Base-by-base conservation (phyloP, 352 stramenopile species). In the Pythium chondricola region DNA sequence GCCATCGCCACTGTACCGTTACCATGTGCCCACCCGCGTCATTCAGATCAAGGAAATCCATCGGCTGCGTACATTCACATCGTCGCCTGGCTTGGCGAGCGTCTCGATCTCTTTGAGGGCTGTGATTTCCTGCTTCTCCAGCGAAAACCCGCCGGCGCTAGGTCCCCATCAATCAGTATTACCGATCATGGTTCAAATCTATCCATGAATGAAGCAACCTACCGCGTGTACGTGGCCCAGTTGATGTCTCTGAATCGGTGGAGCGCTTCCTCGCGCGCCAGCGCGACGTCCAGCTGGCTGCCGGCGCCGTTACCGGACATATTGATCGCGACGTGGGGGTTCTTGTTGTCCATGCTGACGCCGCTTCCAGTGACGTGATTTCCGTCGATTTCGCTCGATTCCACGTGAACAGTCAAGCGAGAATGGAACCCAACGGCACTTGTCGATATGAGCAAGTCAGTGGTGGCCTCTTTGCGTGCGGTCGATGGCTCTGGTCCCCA, bases 231-330 rank as follows among this genome's bases (percentile, higher is more conserved):
- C 18, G 80, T 91, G 44, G 74, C 80, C 83, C 83, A 94, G 61
- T 94, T 94, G 58, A 94, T 94, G 58, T 93, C 83, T 43, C 83
- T 78, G 65, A 94, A 94, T 56, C 81, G 82, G 52, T 88, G 69
- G 41, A 94, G 63, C 52, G 83, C 83, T 61, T 94, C 81, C 59
- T 94, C 83, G 18, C 83, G 64, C 20, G 78, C 76, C 11, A 91
- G 54, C 31, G 59, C 75, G 33, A 91, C 80, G 48, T 94, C 83
- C 24, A 93, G 65, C 44, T 72, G 66, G 18, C 65, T 67, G 32
- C 45, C 44, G 32, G 45, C 58, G 48, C 43, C 56, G 50, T 51
- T 74, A 43, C 61, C 66, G 18, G 62, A 46, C 49, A 88, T 86
- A 56, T 82, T 83, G 52, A 86, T 85, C 20, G 66, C 74, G 39